Evolutionary conservation across 495 filamentous ascomycete genomes (phyloP).

Genomic region (Tuber melanosporum): DNA sequence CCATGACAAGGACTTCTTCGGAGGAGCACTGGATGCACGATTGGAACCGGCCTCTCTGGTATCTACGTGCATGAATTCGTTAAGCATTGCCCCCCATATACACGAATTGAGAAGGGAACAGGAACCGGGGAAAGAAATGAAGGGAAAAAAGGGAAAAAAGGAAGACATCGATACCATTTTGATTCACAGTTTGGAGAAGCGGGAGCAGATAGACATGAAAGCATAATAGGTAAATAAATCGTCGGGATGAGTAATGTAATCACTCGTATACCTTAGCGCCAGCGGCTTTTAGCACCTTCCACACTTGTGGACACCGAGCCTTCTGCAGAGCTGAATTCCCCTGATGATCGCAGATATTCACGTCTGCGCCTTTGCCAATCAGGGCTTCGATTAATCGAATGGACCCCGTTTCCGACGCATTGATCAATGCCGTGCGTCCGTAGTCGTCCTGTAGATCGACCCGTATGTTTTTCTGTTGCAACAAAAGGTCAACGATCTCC

Average conservation of each 20-base stretch:
- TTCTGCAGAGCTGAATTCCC: neutral
- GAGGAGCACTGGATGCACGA: neutral
- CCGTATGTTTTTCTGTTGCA: neutral
- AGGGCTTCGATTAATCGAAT: neutral
- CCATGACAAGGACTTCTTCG: neutral
- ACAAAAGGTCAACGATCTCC: slow-evolving; percentile 1
- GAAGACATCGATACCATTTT: neutral
- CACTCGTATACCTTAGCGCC: neutral
- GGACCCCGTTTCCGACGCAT: neutral
- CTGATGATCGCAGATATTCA: neutral
- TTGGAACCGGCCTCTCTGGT: neutral
- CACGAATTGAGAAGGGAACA: neutral
- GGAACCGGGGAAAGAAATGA: neutral
- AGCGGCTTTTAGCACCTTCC: neutral
- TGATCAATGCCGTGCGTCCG: neutral
- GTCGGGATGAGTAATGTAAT: neutral
- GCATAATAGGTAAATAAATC: neutral
- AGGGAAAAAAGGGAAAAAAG: neutral
- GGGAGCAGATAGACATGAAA: neutral
- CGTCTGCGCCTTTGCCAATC: neutral
- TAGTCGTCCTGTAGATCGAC: neutral
- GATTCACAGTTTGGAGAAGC: neutral
- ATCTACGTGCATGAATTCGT: neutral
- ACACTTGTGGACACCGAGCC: neutral
- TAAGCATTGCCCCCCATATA: neutral